phyloP scores from a whole-genome alignment of 1,284 basidiomycete genomes.

The Marasmius oreades region DNA sequence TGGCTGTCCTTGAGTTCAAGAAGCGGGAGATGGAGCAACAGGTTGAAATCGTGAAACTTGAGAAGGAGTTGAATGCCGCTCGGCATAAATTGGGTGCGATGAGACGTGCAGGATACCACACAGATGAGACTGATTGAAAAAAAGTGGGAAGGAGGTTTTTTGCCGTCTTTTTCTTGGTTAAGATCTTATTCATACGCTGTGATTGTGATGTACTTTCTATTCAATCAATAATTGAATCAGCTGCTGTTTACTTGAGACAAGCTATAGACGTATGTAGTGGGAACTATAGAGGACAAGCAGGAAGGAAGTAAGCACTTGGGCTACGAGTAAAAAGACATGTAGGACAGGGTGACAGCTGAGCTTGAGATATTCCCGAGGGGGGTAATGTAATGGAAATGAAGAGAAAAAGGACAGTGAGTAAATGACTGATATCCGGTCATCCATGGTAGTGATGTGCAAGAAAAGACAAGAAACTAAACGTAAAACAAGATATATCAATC shows the following conservation, averaged over 20 bases:
- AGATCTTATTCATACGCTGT: too few species aligned
- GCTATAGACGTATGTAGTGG: not conserved
- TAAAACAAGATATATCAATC: not conserved
- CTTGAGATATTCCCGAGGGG: too few species aligned
- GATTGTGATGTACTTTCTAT: not conserved
- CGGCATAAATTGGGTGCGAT: conserved; percentile 85
- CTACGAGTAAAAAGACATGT: not conserved
- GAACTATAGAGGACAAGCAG: not conserved
- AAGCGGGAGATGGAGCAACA: conserved; percentile 98
- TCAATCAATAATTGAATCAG: not conserved
- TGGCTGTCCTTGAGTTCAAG: conserved; percentile 97
- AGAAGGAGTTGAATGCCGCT: conserved; percentile 92
- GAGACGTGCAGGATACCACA: conserved; percentile 88
- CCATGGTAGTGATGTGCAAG: too few species aligned
- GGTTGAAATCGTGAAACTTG: conserved; percentile 94
- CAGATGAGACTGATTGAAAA: conserved; percentile 66
- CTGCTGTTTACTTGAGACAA: not conserved
- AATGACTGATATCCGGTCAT: not conserved
- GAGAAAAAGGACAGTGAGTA: not conserved
- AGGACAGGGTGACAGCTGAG: too few species aligned
- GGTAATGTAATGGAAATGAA: too few species aligned
- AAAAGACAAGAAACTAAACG: not conserved
- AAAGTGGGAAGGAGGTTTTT: too few species aligned
- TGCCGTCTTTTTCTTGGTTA: too few species aligned
- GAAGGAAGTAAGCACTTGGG: not conserved